A percentile compares a stretch with the other conserved stretches of the same genome.
Conservation (phyloP, 2,329 filamentous ascomycete genomes). For the Pseudocercospora pini-densiflorae region DNA sequence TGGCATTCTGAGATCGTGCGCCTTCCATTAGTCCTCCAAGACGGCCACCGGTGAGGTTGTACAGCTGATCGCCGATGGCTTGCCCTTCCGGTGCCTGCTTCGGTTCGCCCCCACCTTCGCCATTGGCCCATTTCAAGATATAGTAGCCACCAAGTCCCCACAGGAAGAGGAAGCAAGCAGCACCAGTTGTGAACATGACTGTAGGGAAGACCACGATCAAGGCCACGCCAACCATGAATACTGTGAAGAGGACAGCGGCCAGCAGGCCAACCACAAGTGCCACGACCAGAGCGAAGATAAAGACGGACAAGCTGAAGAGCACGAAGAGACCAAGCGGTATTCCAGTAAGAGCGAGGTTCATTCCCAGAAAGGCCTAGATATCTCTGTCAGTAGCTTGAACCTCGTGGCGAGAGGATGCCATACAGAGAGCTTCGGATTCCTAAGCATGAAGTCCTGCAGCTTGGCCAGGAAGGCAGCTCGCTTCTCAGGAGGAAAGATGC, state of each 20-base stretch:
- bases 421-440: constrained; percentile 73
- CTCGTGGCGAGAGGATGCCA: constrained; percentile 33
- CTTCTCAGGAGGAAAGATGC: constrained; percentile 63
- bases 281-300: constrained; percentile 65
- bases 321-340: constrained; percentile 72
- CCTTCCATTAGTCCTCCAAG: constrained; percentile 42
- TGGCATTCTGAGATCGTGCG: constrained; percentile 28
- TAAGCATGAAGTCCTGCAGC: constrained; percentile 60
- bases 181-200: constrained; percentile 66
- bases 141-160: constrained; percentile 68
- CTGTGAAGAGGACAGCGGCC: constrained; percentile 62
- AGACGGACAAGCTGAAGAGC: constrained; percentile 66
- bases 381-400: constrained; percentile 16
- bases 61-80: constrained; percentile 48
- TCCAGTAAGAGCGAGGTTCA: constrained; percentile 68
- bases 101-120: constrained; percentile 21
- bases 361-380: constrained; percentile 67
- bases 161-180: constrained; percentile 68
- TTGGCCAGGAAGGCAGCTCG: constrained; percentile 62
- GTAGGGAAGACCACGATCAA: constrained; percentile 70
- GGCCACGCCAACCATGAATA: constrained; percentile 70
- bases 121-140: constrained; percentile 47
- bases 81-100: constrained; percentile 34
- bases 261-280: constrained; percentile 60
- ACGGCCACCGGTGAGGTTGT: constrained; percentile 45